phyloP scores from a whole-genome alignment of 139 green algal genomes.

The Chlorella sp. region DNA sequence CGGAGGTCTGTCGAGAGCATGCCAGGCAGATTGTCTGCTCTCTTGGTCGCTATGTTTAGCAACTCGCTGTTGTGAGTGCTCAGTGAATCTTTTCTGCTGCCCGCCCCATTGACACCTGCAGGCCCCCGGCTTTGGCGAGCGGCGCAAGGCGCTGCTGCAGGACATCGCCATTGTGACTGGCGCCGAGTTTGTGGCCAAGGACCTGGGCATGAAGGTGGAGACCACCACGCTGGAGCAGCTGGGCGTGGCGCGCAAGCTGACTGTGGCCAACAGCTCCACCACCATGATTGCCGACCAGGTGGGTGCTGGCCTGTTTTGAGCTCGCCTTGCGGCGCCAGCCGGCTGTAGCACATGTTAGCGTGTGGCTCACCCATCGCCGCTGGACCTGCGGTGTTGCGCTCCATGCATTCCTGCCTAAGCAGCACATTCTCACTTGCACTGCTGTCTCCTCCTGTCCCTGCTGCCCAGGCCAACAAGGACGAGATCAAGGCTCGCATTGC shows the following conservation, averaged over 20 bases:
- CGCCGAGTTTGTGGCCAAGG: constrained; percentile 97
- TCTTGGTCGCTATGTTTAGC: too few species aligned
- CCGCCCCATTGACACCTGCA: neutral
- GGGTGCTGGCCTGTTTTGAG: neutral
- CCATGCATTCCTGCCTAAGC: too few species aligned
- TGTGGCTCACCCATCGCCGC: constrained; percentile 84
- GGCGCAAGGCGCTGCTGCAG: constrained; percentile 86
- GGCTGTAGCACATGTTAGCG: constrained; percentile 84
- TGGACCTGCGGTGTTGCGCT: too few species aligned
- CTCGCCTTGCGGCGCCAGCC: constrained; percentile 58
- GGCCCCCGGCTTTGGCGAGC: constrained; percentile 88
- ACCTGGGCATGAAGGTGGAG: constrained; percentile 88
- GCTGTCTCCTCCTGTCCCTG: too few species aligned
- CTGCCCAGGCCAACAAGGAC: constrained; percentile 75
- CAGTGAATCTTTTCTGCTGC: too few species aligned
- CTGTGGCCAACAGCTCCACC: constrained; percentile 73
- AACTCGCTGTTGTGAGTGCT: too few species aligned
- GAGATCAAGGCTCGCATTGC: constrained; percentile 94
- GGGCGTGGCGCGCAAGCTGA: constrained; percentile 92
- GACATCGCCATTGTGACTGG: constrained; percentile 87
- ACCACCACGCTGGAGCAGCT: constrained; percentile 87
- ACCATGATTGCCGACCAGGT: constrained; percentile 94
- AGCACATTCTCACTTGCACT: neutral
- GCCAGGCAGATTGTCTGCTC: too few species aligned
- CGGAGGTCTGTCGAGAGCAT: too few species aligned